phyloP scores from a whole-genome alignment of 1,284 basidiomycete species.

The Xerocomus amazonicus region DNA sequence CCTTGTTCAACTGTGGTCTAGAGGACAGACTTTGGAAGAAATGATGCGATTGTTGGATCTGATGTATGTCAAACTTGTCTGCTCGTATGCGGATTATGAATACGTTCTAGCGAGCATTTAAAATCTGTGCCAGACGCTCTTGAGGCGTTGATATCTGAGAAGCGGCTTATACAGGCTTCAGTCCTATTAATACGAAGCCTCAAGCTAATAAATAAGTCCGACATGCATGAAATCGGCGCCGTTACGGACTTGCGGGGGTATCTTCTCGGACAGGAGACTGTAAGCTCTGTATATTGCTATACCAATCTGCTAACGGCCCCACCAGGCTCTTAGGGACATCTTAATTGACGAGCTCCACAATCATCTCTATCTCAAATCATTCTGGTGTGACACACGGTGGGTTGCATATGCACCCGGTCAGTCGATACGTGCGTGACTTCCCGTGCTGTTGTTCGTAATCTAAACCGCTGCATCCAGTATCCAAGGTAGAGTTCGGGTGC shows the following conservation, averaged over 20 bases:
- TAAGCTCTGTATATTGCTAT: constrained; percentile 36
- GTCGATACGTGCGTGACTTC: constrained; percentile 54
- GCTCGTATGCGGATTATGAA: constrained; percentile 9
- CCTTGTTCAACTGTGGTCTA: constrained; percentile 80
- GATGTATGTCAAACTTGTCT: constrained; percentile 57
- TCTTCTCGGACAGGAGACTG: constrained; percentile 83
- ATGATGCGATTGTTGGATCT: constrained; percentile 89
- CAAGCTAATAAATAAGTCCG: constrained; percentile 88
- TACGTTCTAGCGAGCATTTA: constrained; percentile 70
- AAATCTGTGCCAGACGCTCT: constrained; percentile 90
- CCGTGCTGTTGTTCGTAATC: constrained; percentile 1
- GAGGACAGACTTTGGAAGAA: constrained; percentile 82
- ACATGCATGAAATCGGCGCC: constrained; percentile 94
- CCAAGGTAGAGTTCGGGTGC: constrained; percentile 57
- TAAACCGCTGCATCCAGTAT: constrained; percentile 40
- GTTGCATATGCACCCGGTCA: constrained; percentile 80
- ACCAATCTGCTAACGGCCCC: constrained; percentile 10
- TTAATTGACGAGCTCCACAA: constrained; percentile 94
- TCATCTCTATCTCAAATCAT: constrained; percentile 96
- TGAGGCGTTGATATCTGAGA: constrained; percentile 94
- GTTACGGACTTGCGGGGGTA: constrained; percentile 87
- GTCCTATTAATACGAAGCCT: constrained; percentile 85
- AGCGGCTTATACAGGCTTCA: constrained; percentile 87
- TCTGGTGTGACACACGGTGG: constrained; percentile 96
- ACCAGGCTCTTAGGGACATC: constrained; percentile 84